Evolutionary conservation across 148 eudicot species (phyloP), one percentile per base, ranked within the genome.

Genomic region (Persicaria tinctoria): DNA sequence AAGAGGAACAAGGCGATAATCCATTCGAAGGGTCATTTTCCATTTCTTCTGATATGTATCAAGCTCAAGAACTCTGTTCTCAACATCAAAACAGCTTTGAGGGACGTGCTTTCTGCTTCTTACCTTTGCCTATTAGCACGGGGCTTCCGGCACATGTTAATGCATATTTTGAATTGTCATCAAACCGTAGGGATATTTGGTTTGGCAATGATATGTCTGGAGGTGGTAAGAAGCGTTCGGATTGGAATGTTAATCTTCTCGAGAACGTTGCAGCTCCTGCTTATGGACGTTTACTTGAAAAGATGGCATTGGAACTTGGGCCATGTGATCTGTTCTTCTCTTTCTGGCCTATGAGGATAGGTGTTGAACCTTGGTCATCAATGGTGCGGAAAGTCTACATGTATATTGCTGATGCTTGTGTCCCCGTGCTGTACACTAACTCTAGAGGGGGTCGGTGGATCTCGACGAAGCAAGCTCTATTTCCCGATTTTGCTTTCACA

Each of bases 141-240:
- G 91, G 96, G 77, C 91, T 95, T 73, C 97, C 94, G 14, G 97
- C 86, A 60, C 97, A 95, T 85, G 86, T 95, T 45, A 95, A 95
- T 86, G 97, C 94, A 27, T 95, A 90, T 79, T 95, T 95, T 82
- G 99, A 95, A 59, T 82, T 95, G 78, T 92, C 99, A 63, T 95
- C 99, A 76, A 95, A 95, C 77, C 86, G 99, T 74, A 92, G 99
- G 79, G 99, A 95, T 86, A 92, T 95, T 78, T 95, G 99, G 99
- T 92, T 95, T 75, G 99, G 99, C 45, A 89, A 86, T 85, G 99
- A 95, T 89, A 95, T 95, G 99, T 87, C 97, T n/a, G 99, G 99
- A 75, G 97, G 97, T 72, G 99, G 99, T 70, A 95, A 92, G 79
- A 86, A 87, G 68, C 96, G 99, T 46, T 92, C 97, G 17, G 99